Evolutionary conservation across 331 rosid species (phyloP).

Genomic region (Rhamnella rubrinervis): DNA sequence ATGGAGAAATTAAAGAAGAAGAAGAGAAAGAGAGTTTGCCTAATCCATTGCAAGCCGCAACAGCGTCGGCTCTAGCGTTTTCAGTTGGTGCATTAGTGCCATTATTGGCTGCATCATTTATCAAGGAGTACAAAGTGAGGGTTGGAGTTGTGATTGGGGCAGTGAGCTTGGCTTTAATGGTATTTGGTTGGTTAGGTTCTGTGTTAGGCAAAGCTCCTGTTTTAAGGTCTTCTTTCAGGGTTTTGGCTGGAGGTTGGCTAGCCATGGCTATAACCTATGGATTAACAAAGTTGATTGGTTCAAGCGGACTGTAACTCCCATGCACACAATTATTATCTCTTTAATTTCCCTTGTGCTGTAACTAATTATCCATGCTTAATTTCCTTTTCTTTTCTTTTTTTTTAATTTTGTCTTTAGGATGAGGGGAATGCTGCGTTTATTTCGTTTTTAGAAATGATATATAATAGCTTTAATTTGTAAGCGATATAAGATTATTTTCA

Average conservation of each 20-base stretch:
- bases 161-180: conserved; percentile 61
- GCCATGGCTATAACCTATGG: conserved; percentile 92
- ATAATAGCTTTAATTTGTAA: not conserved
- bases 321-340: not conserved
- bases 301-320: conserved; percentile 53
- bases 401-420: no score
- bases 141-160: conserved; percentile 53
- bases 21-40: conserved; percentile 55
- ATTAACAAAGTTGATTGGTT: conserved; percentile 71
- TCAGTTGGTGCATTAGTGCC: conserved; percentile 86
- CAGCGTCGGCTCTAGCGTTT: conserved; percentile 85
- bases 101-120: conserved; percentile 73
- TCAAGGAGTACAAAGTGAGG: conserved; percentile 59
- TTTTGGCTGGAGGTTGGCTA: conserved; percentile 84
- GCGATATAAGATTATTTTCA: not conserved
- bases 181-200: conserved; percentile 82
- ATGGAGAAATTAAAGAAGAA: conserved; percentile 6
- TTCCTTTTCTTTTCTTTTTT: not conserved
- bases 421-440: no score
- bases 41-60: conserved; percentile 84
- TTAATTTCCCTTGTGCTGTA: not conserved
- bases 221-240: conserved; percentile 48
- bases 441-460: no score
- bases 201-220: conserved; percentile 64
- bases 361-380: not conserved